A percentile compares a stretch with the other conserved stretches of the same genome.
phyloP scores from a whole-genome alignment of 1,284 basidiomycete species.

The Malassezia sp. region DNA sequence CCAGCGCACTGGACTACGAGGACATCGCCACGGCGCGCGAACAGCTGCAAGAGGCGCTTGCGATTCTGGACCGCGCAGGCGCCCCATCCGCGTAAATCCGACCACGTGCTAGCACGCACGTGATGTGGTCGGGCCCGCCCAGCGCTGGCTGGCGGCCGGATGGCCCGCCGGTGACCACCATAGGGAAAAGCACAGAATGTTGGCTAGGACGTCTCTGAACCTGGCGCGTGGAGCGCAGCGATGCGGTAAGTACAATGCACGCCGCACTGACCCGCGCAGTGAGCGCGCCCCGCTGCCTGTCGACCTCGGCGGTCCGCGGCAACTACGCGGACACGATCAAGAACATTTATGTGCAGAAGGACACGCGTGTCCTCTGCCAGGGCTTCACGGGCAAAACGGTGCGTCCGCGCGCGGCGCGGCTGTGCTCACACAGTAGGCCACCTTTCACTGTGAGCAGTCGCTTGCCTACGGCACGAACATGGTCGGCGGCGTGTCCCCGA shows the following conservation, averaged over 20 bases:
- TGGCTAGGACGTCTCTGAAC: slow-evolving; percentile 13
- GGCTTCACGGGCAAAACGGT: slow-evolving; percentile 66
- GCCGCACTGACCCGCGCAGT: no score
- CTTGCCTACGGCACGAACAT: slow-evolving; percentile 89
- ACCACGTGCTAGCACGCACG: slow-evolving; percentile 10
- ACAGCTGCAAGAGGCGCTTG: slow-evolving; percentile 33
- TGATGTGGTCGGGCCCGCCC: slow-evolving; percentile 9
- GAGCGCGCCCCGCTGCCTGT: slow-evolving; percentile 15
- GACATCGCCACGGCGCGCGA: slow-evolving; percentile 37
- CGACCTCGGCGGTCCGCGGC: slow-evolving; percentile 26
- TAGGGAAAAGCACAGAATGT: slow-evolving; percentile 6
- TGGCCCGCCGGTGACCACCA: background rate
- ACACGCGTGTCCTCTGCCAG: slow-evolving; percentile 55
- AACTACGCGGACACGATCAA: slow-evolving; percentile 75
- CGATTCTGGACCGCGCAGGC: slow-evolving; percentile 24
- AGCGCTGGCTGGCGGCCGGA: slow-evolving; percentile 4
- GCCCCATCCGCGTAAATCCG: background rate
- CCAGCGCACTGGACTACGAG: slow-evolving; percentile 43
- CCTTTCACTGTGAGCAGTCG: slow-evolving; percentile 92
- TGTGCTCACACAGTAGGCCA: slow-evolving; percentile 52
- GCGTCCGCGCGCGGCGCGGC: no score
- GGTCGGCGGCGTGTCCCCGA: slow-evolving; percentile 94
- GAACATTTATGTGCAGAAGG: slow-evolving; percentile 84
- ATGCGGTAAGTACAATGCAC: slow-evolving; percentile 2
- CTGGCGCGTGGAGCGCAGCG: slow-evolving; percentile 11